Percentiles rank a stretch among this genome's conserved stretches.
phyloP scores from a whole-genome alignment of 352 stramenopile genomes.

The Phytophthora fragariae region DNA sequence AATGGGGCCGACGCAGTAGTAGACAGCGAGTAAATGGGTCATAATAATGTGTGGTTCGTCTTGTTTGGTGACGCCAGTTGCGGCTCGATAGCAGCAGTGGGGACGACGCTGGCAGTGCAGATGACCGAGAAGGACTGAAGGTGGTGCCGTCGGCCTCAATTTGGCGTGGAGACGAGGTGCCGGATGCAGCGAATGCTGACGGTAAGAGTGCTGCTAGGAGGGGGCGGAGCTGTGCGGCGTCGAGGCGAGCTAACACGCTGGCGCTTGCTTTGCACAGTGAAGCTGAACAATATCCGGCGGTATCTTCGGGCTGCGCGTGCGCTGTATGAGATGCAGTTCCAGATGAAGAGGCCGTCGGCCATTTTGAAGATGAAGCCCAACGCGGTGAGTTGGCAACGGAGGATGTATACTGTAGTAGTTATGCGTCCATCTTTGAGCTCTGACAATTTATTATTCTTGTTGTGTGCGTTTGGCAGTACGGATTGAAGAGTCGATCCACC shows the following conservation, averaged over 20 bases:
- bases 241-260: not conserved
- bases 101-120: constrained; percentile 28
- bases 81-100: constrained; percentile 30
- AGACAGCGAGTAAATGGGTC: not conserved
- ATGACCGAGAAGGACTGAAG: constrained; percentile 23
- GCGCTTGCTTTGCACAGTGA: constrained; percentile 42
- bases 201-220: constrained; percentile 20
- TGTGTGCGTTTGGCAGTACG: constrained; percentile 49
- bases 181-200: constrained; percentile 28
- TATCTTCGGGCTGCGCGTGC: constrained; percentile 70
- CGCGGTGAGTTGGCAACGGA: constrained; percentile 35
- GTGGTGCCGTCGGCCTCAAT: constrained; percentile 21
- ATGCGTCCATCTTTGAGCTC: not conserved
- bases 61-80: constrained; percentile 22
- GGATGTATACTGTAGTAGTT: not conserved
- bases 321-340: constrained; percentile 80
- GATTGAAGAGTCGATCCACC: constrained; percentile 70
- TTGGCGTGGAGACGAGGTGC: constrained; percentile 31
- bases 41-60: not conserved
- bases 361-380: constrained; percentile 82
- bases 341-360: constrained; percentile 73
- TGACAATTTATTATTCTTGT: constrained; percentile 3
- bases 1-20: not conserved
- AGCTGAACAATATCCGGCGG: constrained; percentile 58
- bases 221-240: not conserved